Conservation (phyloP, 192 early-diverging fungal genomes). For the Diversispora epigaea region DNA sequence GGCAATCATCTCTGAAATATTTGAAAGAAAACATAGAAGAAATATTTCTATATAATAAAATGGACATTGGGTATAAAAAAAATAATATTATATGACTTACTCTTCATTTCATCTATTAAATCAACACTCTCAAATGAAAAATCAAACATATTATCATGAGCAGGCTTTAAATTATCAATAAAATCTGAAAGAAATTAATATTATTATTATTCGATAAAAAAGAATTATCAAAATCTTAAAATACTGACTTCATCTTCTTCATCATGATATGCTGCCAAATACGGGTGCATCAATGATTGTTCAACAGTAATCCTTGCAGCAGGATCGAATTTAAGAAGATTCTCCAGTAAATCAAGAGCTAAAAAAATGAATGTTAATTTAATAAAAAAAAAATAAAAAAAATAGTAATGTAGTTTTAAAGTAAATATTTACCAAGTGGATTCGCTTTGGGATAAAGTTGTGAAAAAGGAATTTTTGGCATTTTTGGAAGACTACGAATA, state of each 20-base stretch:
- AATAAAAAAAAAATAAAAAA: neutral
- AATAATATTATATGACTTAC: conserved; percentile 39
- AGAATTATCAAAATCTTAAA: neutral
- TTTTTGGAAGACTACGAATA: conserved; percentile 85
- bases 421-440: conserved; percentile 43
- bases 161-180: conserved; percentile 45
- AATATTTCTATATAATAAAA: neutral
- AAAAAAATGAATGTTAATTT: conserved; percentile 34
- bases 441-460: conserved; percentile 86
- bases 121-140: conserved; percentile 82
- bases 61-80: too few species aligned
- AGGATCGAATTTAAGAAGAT: conserved; percentile 91
- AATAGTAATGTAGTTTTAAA: neutral
- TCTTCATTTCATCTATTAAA: conserved; percentile 75
- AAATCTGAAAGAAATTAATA: conserved; percentile 2
- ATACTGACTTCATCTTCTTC: conserved; percentile 69
- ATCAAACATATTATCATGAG: conserved; percentile 69
- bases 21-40: conserved; percentile 36
- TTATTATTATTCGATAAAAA: neutral
- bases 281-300: conserved; percentile 89
- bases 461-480: conserved; percentile 85
- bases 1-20: conserved; percentile 65
- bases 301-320: conserved; percentile 90
- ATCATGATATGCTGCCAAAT: conserved; percentile 91
- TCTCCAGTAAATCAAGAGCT: conserved; percentile 87